Conservation (phyloP, 192 early-diverging fungal species). For the Gaertneriomyces semiglobifer region DNA sequence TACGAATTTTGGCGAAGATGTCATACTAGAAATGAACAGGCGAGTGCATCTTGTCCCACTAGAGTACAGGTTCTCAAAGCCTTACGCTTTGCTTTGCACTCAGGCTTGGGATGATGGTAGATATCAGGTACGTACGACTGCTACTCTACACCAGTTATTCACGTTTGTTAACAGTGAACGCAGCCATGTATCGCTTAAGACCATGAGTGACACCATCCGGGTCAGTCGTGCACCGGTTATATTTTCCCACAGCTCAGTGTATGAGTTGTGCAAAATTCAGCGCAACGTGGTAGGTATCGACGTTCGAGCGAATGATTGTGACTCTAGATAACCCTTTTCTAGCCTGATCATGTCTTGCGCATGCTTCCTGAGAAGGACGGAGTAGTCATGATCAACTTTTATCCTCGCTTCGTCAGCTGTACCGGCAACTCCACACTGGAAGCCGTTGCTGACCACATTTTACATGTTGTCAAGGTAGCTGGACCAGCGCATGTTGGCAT, state of each 20-base stretch:
- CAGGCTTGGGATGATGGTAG: constrained; percentile 63
- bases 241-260: constrained; percentile 60
- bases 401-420: constrained; percentile 46
- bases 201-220: constrained; percentile 54
- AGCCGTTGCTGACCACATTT: constrained; percentile 58
- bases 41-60: neutral
- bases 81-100: neutral
- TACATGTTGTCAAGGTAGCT: constrained; percentile 48
- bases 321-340: neutral
- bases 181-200: constrained; percentile 57
- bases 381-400: constrained; percentile 66
- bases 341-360: constrained; percentile 52
- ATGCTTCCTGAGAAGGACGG: constrained; percentile 48
- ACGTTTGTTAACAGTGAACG: neutral
- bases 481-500: constrained; percentile 58
- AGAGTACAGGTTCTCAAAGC: too few relatives aligned
- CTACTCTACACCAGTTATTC: neutral
- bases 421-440: constrained; percentile 30
- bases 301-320: neutral
- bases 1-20: constrained; percentile 48
- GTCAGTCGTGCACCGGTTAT: constrained; percentile 55
- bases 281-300: constrained; percentile 47
- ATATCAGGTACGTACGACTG: constrained; percentile 40
- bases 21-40: constrained; percentile 67
- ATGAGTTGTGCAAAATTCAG: constrained; percentile 47